phyloP scores from a whole-genome alignment of 176 grass and related monocot species.

The Otatea glauca region DNA sequence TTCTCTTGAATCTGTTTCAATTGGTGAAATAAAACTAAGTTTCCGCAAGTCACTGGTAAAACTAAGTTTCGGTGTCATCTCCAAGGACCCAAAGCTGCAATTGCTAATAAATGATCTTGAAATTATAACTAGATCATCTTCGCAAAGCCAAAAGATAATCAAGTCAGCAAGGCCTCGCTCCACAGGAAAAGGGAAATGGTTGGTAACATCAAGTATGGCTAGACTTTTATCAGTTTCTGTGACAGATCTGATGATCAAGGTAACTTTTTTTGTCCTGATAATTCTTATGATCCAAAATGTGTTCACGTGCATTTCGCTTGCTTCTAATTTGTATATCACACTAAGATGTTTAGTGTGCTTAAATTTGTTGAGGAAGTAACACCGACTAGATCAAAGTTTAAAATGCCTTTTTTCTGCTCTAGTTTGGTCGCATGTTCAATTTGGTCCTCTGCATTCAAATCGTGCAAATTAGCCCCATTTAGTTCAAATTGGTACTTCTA shows the following conservation, averaged over 20 bases:
- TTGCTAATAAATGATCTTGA: constrained; percentile 93
- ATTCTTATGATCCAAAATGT: constrained; percentile 51
- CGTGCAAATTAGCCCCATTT: not conserved
- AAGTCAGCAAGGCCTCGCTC: constrained; percentile 76
- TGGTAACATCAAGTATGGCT: constrained; percentile 83
- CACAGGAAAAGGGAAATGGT: constrained; percentile 98
- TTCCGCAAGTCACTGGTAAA: constrained; percentile 97
- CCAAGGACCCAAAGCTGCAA: constrained; percentile 96
- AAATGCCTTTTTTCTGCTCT: not conserved
- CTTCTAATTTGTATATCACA: not conserved
- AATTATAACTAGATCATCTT: constrained; percentile 72
- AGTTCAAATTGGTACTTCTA: constrained; percentile 14
- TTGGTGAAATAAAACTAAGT: constrained; percentile 98
- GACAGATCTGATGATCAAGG: constrained; percentile 93
- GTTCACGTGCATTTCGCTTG: not conserved
- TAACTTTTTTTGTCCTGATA: constrained; percentile 43
- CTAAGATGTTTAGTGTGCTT: not conserved
- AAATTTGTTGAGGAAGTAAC: constrained; percentile 25
- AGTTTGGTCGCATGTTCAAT: constrained; percentile 2
- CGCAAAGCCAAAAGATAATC: constrained; percentile 57
- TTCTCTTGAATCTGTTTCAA: constrained; percentile 80
- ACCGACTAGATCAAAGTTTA: not conserved
- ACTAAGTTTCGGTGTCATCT: constrained; percentile 88
- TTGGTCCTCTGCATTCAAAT: constrained; percentile 33
- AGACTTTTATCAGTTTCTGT: constrained; percentile 86